A percentile compares a stretch with the other conserved stretches of the same genome.
These are phyloP conservation scores for Primulina tabacum DNA, from an alignment of 257 asterid species.

Conservation along the genomic window DNA sequence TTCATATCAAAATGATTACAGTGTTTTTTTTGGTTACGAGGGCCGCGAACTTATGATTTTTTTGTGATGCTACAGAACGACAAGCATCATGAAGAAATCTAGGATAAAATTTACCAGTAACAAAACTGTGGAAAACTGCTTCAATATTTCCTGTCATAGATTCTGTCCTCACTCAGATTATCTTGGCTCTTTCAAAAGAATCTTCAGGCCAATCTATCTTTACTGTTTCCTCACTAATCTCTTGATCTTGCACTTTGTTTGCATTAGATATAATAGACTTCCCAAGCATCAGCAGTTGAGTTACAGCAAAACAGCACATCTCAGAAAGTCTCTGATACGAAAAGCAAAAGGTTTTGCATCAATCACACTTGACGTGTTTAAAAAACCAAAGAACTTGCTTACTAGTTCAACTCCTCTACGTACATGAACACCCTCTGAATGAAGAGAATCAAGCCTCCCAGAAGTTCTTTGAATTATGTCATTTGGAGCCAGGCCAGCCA, in stretches of 20 bases:
- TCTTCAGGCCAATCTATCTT: slow-evolving; percentile 89
- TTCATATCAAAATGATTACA: neutral
- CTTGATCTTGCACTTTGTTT: slow-evolving; percentile 51
- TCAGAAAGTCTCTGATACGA: slow-evolving; percentile 83
- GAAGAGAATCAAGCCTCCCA: slow-evolving; percentile 91
- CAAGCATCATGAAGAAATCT: neutral
- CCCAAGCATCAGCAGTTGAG: slow-evolving; percentile 81
- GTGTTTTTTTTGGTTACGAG: neutral
- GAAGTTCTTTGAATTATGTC: slow-evolving; percentile 73
- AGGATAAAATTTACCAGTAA: slow-evolving; percentile 55
- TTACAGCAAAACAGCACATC: slow-evolving; percentile 86
- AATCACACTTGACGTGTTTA: neutral
- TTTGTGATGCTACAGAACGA: neutral
- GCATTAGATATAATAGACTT: slow-evolving; percentile 66
- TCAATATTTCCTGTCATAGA: slow-evolving; percentile 66
- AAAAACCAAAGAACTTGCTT: neutral
- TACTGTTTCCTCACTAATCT: slow-evolving; percentile 51
- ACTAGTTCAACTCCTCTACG: slow-evolving; percentile 28
- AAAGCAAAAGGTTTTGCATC: slow-evolving; percentile 25
- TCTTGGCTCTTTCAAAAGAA: slow-evolving; percentile 75
- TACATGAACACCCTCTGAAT: slow-evolving; percentile 99
- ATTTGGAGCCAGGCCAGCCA: slow-evolving; percentile 73
- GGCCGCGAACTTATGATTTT: neutral
- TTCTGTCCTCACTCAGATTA: slow-evolving; percentile 60
- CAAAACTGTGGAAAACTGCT: slow-evolving; percentile 67